Percentiles rank a stretch among this genome's conserved stretches.
phyloP scores from a whole-genome alignment of 345 rosid genomes.

The Gossypium sturtianum region DNA sequence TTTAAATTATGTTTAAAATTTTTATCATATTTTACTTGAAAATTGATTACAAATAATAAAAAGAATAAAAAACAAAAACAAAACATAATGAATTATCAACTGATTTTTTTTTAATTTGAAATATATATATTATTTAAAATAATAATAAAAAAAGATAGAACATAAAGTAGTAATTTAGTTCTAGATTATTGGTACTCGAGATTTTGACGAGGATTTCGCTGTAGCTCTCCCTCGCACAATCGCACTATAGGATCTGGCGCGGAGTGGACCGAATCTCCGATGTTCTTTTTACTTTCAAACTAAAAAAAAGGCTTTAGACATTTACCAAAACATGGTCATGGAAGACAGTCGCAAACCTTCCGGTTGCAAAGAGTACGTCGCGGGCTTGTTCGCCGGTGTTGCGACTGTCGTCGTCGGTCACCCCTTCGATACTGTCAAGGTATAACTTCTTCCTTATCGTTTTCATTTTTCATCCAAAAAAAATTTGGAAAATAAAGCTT shows the following conservation, averaged over 20 bases:
- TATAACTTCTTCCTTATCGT: slow-evolving; percentile 12
- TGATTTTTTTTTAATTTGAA: too few relatives aligned
- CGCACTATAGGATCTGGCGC: not conserved
- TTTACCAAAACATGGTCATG: slow-evolving; percentile 16
- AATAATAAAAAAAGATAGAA: too few relatives aligned
- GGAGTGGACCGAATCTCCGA: slow-evolving; percentile 8
- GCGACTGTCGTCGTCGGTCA: slow-evolving; percentile 76
- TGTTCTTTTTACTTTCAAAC: not conserved
- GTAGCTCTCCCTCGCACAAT: not conserved
- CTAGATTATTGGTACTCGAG: not conserved
- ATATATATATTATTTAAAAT: too few relatives aligned
- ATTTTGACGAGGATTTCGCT: not conserved
- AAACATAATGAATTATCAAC: too few relatives aligned
- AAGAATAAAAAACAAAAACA: too few relatives aligned
- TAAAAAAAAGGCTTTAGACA: slow-evolving; percentile 9
- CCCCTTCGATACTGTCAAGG: slow-evolving; percentile 96
- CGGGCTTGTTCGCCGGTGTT: slow-evolving; percentile 85
- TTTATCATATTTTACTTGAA: too few relatives aligned
- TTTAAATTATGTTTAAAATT: too few relatives aligned
- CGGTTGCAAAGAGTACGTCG: slow-evolving; percentile 69
- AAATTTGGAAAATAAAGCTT: not conserved
- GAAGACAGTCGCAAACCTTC: slow-evolving; percentile 30
- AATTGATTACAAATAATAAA: too few relatives aligned
- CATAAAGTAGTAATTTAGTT: too few relatives aligned
- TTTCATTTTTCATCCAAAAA: not conserved